These are phyloP conservation scores for Sclerotinia minor DNA, from an alignment of 2,329 filamentous ascomycete species.

Conservation along the genomic window DNA sequence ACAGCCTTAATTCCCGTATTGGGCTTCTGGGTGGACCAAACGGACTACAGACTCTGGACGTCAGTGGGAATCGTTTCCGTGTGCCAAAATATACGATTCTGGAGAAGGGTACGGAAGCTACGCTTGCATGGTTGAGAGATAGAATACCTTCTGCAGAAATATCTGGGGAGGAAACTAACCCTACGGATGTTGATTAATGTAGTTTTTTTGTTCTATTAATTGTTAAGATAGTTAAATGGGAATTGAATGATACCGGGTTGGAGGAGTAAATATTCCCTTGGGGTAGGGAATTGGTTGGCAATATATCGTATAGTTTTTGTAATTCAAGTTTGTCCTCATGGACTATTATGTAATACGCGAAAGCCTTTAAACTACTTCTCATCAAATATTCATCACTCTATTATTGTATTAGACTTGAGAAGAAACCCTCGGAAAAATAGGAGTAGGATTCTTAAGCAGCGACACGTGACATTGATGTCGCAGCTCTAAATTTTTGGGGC, in stretches of 20 bases:
- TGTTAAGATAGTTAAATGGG: not conserved
- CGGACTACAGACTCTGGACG: conserved; percentile 66
- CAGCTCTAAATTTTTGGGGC: not conserved
- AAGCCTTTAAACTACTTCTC: not conserved
- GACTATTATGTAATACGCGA: conserved; percentile 11
- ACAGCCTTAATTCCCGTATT: conserved; percentile 75
- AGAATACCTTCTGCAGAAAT: conserved; percentile 66
- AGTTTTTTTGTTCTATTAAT: not conserved
- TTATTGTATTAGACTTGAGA: not conserved
- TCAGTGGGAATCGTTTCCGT: conserved; percentile 82
- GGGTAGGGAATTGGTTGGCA: not conserved
- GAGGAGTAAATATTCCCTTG: conserved; percentile 13
- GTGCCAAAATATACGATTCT: conserved; percentile 83
- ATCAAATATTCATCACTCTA: not conserved
- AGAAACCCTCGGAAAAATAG: not conserved
- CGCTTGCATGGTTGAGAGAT: conserved; percentile 77
- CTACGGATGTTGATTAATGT: conserved; percentile 30
- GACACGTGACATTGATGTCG: not conserved
- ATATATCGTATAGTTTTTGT: conserved; percentile 22
- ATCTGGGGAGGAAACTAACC: conserved; percentile 46
- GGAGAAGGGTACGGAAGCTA: conserved; percentile 83
- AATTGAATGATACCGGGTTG: conserved; percentile 20
- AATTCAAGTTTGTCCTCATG: conserved; percentile 27
- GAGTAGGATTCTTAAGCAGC: conserved; percentile 2
- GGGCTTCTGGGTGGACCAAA: conserved; percentile 69